phyloP scores from a whole-genome alignment of 768 basidiomycete genomes.

The Russula virescens region DNA sequence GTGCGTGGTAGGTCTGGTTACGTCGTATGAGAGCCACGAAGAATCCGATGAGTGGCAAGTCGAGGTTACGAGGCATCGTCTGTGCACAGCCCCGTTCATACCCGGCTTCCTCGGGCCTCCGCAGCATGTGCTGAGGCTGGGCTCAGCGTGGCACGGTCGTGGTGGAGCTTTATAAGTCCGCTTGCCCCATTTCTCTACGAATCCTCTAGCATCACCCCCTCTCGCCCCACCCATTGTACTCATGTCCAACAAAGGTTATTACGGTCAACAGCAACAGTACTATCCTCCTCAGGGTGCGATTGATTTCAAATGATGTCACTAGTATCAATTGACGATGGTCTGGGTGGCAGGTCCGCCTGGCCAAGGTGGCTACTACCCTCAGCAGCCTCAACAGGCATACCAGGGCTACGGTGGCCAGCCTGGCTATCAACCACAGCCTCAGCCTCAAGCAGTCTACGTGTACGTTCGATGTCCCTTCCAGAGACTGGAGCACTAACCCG shows the following conservation, averaged over 20 bases:
- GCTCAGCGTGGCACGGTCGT: too few relatives aligned
- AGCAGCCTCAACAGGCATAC: constrained; percentile 70
- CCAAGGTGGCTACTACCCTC: constrained; percentile 65
- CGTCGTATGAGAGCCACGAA: too few relatives aligned
- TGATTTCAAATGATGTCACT: not conserved
- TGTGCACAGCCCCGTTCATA: not conserved
- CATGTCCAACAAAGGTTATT: constrained; percentile 71
- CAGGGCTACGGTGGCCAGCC: constrained; percentile 41
- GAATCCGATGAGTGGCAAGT: too few relatives aligned
- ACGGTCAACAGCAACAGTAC: constrained; percentile 43
- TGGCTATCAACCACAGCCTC: constrained; percentile 53
- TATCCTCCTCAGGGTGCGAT: constrained; percentile 47
- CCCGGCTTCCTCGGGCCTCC: too few relatives aligned
- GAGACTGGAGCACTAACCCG: not conserved
- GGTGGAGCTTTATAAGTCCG: constrained; percentile 17
- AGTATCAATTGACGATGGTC: constrained; percentile 3
- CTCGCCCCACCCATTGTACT: constrained; percentile 9
- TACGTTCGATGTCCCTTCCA: constrained; percentile 35
- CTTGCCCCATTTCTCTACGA: not conserved
- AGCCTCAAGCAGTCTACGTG: constrained; percentile 80
- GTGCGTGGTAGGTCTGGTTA: too few relatives aligned
- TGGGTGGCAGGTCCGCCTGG: constrained; percentile 40
- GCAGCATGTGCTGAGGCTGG: too few relatives aligned
- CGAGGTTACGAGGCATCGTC: not conserved
- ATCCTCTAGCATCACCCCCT: not conserved